These are phyloP conservation scores for Raffaelea ambrosiae DNA, from an alignment of 2,329 filamentous ascomycete genomes.

Conservation along the genomic window DNA sequence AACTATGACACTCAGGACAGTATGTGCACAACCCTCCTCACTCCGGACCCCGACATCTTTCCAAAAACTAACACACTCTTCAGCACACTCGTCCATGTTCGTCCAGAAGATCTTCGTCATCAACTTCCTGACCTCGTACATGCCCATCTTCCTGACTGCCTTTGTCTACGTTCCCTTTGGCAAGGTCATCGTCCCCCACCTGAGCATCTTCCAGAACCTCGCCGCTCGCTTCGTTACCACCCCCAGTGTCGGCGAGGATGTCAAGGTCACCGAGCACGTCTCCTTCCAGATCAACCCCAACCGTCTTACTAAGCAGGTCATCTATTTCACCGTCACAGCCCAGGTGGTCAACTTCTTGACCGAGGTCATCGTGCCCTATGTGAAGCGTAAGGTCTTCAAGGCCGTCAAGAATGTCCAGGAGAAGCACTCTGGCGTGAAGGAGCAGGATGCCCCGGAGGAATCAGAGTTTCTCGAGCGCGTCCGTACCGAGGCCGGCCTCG, in stretches of 20 bases:
- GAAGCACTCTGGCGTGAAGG: conserved; percentile 33
- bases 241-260: neutral
- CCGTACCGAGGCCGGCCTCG: conserved; percentile 72
- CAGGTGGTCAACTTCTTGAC: conserved; percentile 82
- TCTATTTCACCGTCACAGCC: conserved; percentile 91
- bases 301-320: conserved; percentile 81
- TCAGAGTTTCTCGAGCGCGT: conserved; percentile 71
- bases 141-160: conserved; percentile 66
- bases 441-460: conserved; percentile 68
- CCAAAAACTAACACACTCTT: too few species aligned
- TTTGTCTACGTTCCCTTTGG: conserved; percentile 83
- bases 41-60: too few species aligned
- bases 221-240: conserved; percentile 48
- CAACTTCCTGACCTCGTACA: conserved; percentile 73
- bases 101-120: conserved; percentile 90
- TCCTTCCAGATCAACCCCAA: conserved; percentile 73
- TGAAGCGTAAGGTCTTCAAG: conserved; percentile 68
- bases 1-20: conserved; percentile 84
- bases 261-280: conserved; percentile 22
- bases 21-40: conserved; percentile 18
- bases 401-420: conserved; percentile 71
- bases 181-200: conserved; percentile 70
- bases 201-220: conserved; percentile 65
- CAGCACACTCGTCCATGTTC: conserved; percentile 71
- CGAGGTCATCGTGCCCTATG: conserved; percentile 76